Base-by-base conservation (phyloP, 2,329 filamentous ascomycete genomes). In the Trichoderma simmonsii region DNA sequence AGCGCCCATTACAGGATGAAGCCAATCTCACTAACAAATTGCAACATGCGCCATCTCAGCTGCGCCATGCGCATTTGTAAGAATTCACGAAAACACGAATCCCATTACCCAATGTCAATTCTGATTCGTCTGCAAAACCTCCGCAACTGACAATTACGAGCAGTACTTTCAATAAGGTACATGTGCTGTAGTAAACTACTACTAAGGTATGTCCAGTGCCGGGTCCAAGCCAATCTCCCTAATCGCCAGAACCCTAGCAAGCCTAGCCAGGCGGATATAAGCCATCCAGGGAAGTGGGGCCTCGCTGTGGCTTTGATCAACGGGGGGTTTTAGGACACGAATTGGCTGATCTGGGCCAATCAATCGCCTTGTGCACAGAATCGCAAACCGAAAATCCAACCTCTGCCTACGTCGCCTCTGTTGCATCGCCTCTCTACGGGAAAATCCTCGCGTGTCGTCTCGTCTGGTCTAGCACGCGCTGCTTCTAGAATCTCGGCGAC, bases 311-410 rank as follows among this genome's bases (percentile, higher is more conserved):
- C 70, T 63, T 68, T 59, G 56, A 36, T 59, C 28, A 18, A 26
- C 51, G 39, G 62, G 69, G 28, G 26, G 24, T 69, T 69, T 60
- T 54, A 61, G 66, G 57, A 70, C 57, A 70, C 60, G 71, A 71
- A 72, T 72, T 72, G 71, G 67, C 59, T 30, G 28, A 72, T 65
- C 48, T 65, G 30, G 56, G 39, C 71, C 71, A 70, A 72, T 72
- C 71, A 70, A 64, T 48, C 30, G 64, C 18, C 36, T 34, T 65
- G 65, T 70, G 56, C 60, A 51, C 57, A 60, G 26, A 63, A 72
- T 63, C 70, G 64, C 70, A 72, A 72, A 24, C 21, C 65, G 56
- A 64, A 63, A 59, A 34, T 24, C 34, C 39, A 39, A 24, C 62
- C 21, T 72, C 43, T 69, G 66, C 66, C 15, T 4, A 70, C 71